Percentiles rank a stretch among this genome's conserved stretches.
Conservation (phyloP, 1,284 basidiomycete genomes). For the Afroboletus lepidellus region DNA sequence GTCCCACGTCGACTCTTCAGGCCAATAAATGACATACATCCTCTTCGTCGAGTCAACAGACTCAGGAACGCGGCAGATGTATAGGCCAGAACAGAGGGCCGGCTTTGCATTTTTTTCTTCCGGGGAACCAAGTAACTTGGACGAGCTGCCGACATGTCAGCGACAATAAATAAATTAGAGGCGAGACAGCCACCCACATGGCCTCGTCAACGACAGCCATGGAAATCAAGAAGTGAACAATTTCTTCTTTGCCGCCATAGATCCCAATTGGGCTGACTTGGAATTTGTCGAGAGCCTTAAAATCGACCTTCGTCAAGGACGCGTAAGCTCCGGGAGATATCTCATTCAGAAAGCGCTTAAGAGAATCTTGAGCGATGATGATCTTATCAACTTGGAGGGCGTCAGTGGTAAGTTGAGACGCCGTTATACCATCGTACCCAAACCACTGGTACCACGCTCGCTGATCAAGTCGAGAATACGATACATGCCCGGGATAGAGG, state of each 20-base stretch:
- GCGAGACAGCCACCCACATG: slow-evolving; percentile 32
- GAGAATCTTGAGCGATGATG: slow-evolving; percentile 50
- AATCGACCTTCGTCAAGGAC: slow-evolving; percentile 54
- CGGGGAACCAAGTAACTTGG: slow-evolving; percentile 12
- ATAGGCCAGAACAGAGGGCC: slow-evolving; percentile 50
- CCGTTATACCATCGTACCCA: slow-evolving; percentile 38
- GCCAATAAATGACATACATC: slow-evolving; percentile 58
- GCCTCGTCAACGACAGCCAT: slow-evolving; percentile 36
- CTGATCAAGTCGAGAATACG: slow-evolving; percentile 55
- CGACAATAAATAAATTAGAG: background rate
- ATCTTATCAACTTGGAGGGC: slow-evolving; percentile 52
- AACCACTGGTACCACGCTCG: slow-evolving; percentile 50
- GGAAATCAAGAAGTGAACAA: slow-evolving; percentile 44
- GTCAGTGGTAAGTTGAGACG: slow-evolving; percentile 1
- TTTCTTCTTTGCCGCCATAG: slow-evolving; percentile 51
- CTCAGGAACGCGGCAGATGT: slow-evolving; percentile 33
- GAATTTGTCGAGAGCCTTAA: slow-evolving; percentile 45
- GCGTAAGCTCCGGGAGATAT: slow-evolving; percentile 47
- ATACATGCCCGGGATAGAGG: slow-evolving; percentile 43
- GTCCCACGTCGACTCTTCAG: slow-evolving; percentile 59
- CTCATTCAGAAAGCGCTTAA: slow-evolving; percentile 45
- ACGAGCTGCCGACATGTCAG: slow-evolving; percentile 11
- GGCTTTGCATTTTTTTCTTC: slow-evolving; percentile 23
- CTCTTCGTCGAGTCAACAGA: slow-evolving; percentile 15
- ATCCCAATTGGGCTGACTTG: slow-evolving; percentile 49